Base-by-base conservation (phyloP, 1,284 basidiomycete species). In the Taiwanofungus camphoratus region DNA sequence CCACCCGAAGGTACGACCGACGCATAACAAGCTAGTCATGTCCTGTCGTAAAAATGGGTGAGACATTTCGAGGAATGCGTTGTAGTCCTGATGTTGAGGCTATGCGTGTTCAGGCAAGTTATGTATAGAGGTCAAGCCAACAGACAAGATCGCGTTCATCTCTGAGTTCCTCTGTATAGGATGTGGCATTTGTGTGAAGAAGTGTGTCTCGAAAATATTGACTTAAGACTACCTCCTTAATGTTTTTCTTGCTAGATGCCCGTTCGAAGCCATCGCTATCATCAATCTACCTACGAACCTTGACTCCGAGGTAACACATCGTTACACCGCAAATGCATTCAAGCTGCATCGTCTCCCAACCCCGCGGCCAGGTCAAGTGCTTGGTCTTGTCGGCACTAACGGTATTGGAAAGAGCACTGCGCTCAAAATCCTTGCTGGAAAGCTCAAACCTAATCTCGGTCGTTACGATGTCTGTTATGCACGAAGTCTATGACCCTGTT, bases 321-420 rank as follows among this genome's bases (percentile, higher is more conserved):
- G 94, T 61, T 98, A 97, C 66, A 86, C 91, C 31, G 94, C 94
- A 53, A 98, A 98, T 65, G 81, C 94, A 12, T 98, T 98, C 79
- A 98, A 98, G 69, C 82, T 98, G 5, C 94, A 97, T 74, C 86
- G 94, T 49, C 74, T 98, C 36, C 94, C 94, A 27, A 95, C 91
- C 38, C 94, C 94, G 42, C 76, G 94, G 49, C 92, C 94, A 1
- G 93, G 93, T 5, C 94, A 97, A 67, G 93, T 98, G 3, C 77
- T 98, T 24, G 93, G 93, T 57, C 77, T 98, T 23, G 93, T 97
- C 27, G 93, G 94, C 36, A 96, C 94, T 1, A 98, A 98, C 69
- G 93, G 94, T 84, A 98, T 97, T 54, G 93, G 93, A 42, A 98
- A 98, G 73, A 93, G 89, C 55, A 98, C 93, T 0, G 93, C 93